Evolutionary conservation across 345 rosid species (phyloP), one percentile per base, ranked within the genome.

Genomic region (Erucastrum elatum): DNA sequence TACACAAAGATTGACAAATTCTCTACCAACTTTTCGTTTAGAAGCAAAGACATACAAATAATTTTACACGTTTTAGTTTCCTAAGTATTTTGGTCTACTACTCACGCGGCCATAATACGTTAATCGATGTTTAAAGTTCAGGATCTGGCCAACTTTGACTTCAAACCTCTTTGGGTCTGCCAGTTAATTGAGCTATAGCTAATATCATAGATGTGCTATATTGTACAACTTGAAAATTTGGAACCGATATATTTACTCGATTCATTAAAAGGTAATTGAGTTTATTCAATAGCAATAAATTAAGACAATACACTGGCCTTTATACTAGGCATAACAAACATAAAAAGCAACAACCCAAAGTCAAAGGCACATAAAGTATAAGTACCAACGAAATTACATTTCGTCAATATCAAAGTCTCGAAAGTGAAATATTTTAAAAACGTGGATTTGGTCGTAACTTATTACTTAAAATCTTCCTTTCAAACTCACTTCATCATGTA

Each of bases 301-400:
- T 16, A 67, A 41, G 25, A 58, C 66, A 68, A 44, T 37, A 67
- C 49, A 75, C 7, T 75, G n/a, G 33, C 62, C 34, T 10, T 29
- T 68, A 21, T 68, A 41, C 35, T 68, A 76, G 51, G 68, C 29
- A 7, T 66, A 30, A 76, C 61, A 75, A 53, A 41, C 68, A 59
- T 59, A 33, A 68, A 67, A 74, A 66, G 53, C 66, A 75, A 75
- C 39, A 55, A 75, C 4, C 34, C 17, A 30, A 53, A 58, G 29
- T 51, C 13, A 5, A 46, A 64, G 34, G 34, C 64, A 27, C 65
- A 66, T 13, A 8, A 34, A 26, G 10, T 26, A 75, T 37, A 41
- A 66, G 41, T 66, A 75, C 56, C 66, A 21, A 26, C 66, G 65
- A 30, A 66, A 35, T 1, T 66, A 67, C 25, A 41, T 59, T 39